Conservation (phyloP, 768 basidiomycete genomes). For the Tricholoma furcatifolium region DNA sequence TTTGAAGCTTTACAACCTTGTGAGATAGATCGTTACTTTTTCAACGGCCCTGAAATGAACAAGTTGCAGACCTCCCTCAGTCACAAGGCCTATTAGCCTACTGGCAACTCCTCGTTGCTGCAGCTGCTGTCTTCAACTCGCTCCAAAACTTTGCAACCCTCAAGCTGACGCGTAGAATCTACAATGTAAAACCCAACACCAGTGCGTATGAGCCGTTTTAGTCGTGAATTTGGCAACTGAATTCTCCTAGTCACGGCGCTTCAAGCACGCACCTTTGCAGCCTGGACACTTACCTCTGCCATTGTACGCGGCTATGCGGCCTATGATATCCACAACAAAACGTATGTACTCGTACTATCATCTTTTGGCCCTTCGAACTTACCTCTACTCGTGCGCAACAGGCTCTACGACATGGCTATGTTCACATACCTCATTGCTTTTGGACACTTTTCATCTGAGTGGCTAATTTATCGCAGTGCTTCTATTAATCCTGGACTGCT, state of each 20-base stretch:
- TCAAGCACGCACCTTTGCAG: slow-evolving; percentile 86
- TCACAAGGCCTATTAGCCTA: slow-evolving; percentile 72
- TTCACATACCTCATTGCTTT: slow-evolving; percentile 89
- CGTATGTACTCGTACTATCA: slow-evolving; percentile 44
- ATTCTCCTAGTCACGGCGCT: slow-evolving; percentile 69
- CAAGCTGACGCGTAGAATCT: slow-evolving; percentile 75
- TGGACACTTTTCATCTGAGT: slow-evolving; percentile 84
- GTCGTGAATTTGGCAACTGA: background rate
- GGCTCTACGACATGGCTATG: slow-evolving; percentile 87
- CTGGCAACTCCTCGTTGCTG: slow-evolving; percentile 85
- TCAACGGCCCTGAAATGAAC: background rate
- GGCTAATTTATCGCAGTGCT: slow-evolving; percentile 78
- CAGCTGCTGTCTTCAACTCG: slow-evolving; percentile 81
- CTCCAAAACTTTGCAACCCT: slow-evolving; percentile 79
- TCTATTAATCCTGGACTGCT: slow-evolving; percentile 58
- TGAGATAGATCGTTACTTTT: slow-evolving; percentile 1
- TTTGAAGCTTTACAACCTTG: slow-evolving; percentile 9
- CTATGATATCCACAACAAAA: slow-evolving; percentile 81
- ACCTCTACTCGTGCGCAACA: slow-evolving; percentile 33
- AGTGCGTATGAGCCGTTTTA: slow-evolving; percentile 27
- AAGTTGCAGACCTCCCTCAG: slow-evolving; percentile 56
- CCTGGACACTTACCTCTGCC: slow-evolving; percentile 88
- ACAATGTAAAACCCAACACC: slow-evolving; percentile 45
- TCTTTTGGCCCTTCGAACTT: slow-evolving; percentile 9
- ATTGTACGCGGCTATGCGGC: slow-evolving; percentile 85